Conservation (phyloP, 352 stramenopile species). For the Phytophthora macrochlamydospora region DNA sequence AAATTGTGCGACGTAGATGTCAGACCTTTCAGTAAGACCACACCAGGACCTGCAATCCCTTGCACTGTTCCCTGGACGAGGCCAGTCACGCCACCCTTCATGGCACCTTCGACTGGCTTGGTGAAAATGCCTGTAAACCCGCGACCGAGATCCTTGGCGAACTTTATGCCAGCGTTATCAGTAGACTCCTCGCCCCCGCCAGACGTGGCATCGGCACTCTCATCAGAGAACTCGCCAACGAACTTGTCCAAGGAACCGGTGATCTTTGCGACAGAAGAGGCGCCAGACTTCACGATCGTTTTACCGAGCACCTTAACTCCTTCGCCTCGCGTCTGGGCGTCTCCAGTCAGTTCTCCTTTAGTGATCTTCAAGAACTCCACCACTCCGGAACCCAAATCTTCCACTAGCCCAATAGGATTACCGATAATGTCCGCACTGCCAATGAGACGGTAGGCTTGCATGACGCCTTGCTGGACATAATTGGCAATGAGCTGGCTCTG, state of each 20-base stretch:
- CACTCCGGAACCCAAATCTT: slow-evolving; percentile 86
- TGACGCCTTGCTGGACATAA: slow-evolving; percentile 80
- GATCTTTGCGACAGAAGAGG: slow-evolving; percentile 81
- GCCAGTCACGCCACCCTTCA: slow-evolving; percentile 76
- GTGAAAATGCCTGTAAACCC: slow-evolving; percentile 88
- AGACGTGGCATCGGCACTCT: slow-evolving; percentile 34
- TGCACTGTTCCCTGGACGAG: slow-evolving; percentile 80
- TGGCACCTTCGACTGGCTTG: slow-evolving; percentile 85
- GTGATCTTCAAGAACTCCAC: slow-evolving; percentile 90
- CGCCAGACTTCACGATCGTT: slow-evolving; percentile 80
- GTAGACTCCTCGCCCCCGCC: slow-evolving; percentile 31
- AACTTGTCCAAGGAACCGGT: slow-evolving; percentile 88
- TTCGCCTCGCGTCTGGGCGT: slow-evolving; percentile 83
- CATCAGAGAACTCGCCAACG: slow-evolving; percentile 78
- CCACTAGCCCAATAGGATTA: slow-evolving; percentile 86
- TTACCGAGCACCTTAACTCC: slow-evolving; percentile 88
- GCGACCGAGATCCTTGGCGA: slow-evolving; percentile 85
- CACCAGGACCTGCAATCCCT: slow-evolving; percentile 78
- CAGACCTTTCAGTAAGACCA: slow-evolving; percentile 82
- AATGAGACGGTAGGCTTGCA: slow-evolving; percentile 85
- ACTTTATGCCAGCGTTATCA: slow-evolving; percentile 76
- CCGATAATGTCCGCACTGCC: slow-evolving; percentile 88
- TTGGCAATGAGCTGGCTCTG: slow-evolving; percentile 84
- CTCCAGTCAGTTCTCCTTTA: slow-evolving; percentile 83
- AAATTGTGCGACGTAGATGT: slow-evolving; percentile 87